Evolutionary conservation across 345 rosid species (phyloP).

Genomic region (Citrus hindsii): DNA sequence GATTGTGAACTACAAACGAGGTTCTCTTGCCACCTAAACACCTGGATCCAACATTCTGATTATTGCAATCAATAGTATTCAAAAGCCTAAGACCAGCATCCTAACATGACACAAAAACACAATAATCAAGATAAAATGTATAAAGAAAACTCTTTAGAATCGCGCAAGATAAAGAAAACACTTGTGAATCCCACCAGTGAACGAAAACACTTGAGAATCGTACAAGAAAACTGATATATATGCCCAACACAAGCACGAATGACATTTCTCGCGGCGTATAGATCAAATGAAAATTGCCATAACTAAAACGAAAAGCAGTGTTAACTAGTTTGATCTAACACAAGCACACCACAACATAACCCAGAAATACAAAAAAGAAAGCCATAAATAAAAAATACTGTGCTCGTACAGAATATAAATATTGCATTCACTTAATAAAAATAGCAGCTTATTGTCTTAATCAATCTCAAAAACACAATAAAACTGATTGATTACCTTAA

Average conservation of each 20-base stretch:
- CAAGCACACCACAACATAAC: background rate
- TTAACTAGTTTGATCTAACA: background rate
- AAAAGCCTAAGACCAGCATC: background rate
- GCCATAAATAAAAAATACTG: background rate
- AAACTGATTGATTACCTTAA: slow-evolving; percentile 33
- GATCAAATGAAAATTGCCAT: background rate
- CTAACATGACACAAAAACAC: background rate
- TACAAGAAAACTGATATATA: background rate
- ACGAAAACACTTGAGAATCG: no score
- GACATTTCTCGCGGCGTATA: background rate
- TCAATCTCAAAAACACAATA: background rate
- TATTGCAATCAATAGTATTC: background rate
- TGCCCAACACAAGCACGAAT: background rate
- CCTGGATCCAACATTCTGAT: background rate
- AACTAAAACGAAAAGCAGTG: background rate
- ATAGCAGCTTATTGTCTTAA: background rate
- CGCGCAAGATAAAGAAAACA: no score
- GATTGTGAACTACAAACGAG: background rate
- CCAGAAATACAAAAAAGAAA: background rate
- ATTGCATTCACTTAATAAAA: background rate
- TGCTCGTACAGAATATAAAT: background rate
- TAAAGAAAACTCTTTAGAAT: no score
- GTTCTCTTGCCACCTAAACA: background rate
- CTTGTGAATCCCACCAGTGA: no score
- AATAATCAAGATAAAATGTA: background rate